Evolutionary conservation across 177 flowering plant species (phyloP).

Genomic region (Vitis hybrid): DNA sequence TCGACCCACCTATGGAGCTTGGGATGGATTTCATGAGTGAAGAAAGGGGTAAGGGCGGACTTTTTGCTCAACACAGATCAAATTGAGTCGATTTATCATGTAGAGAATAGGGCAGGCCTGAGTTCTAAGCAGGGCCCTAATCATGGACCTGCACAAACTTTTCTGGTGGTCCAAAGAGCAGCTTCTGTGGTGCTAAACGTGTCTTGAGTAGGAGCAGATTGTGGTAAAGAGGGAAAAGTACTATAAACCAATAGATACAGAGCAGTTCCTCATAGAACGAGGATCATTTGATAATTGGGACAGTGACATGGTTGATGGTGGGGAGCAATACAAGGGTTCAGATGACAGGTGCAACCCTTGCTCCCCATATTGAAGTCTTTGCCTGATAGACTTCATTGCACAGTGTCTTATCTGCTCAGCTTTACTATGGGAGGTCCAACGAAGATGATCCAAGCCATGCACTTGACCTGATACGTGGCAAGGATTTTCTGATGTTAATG

Average conservation of each 20-base stretch:
- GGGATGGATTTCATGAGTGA: slow-evolving; percentile 68
- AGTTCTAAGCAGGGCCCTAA: too few relatives aligned
- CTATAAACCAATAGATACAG: slow-evolving; percentile 45
- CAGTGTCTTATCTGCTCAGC: too few relatives aligned
- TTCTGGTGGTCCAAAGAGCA: too few relatives aligned
- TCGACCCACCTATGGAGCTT: slow-evolving; percentile 45
- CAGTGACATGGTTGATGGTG: slow-evolving; percentile 2
- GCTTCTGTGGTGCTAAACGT: too few relatives aligned
- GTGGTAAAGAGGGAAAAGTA: slow-evolving; percentile 92
- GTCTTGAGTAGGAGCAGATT: slow-evolving; percentile 80
- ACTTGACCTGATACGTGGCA: too few relatives aligned
- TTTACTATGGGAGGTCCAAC: too few relatives aligned
- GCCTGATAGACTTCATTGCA: too few relatives aligned
- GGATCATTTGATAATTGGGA: slow-evolving; percentile 35
- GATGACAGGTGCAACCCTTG: too few relatives aligned
- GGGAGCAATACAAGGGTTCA: not conserved
- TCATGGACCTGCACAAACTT: too few relatives aligned
- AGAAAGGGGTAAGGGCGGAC: slow-evolving; percentile 65
- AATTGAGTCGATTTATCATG: slow-evolving; percentile 70
- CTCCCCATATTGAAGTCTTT: too few relatives aligned
- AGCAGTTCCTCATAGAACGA: slow-evolving; percentile 29
- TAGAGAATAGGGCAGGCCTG: slow-evolving; percentile 54
- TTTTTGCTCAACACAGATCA: slow-evolving; percentile 40
- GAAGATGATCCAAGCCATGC: too few relatives aligned
- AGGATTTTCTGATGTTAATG: too few relatives aligned